Evolutionary conservation across 805 yeast genomes (phyloP).

Genomic region (Candida pseudoglaebosa): DNA sequence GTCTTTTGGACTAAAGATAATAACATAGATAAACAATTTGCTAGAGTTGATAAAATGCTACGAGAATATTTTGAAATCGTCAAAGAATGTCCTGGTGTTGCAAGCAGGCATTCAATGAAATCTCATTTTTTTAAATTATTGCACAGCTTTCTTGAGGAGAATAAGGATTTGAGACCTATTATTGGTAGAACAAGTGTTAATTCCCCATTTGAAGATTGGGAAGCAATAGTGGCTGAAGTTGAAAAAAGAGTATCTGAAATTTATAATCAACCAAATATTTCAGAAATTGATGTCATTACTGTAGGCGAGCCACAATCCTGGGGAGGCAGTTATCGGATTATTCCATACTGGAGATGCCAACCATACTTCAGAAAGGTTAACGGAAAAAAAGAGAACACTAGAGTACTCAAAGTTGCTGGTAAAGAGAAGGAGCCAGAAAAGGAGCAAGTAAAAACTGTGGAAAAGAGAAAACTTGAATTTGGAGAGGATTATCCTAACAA

Average conservation of each 20-base stretch:
- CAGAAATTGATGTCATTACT: slow-evolving; percentile 50
- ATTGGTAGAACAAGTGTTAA: slow-evolving; percentile 54
- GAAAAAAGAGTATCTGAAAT: slow-evolving; percentile 63
- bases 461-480: slow-evolving; percentile 1
- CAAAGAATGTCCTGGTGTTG: slow-evolving; percentile 54
- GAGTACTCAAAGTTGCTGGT: slow-evolving; percentile 38
- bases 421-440: slow-evolving; percentile 1
- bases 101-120: slow-evolving; percentile 81
- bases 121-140: slow-evolving; percentile 87
- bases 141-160: slow-evolving; percentile 72
- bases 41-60: slow-evolving; percentile 77
- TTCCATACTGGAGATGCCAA: slow-evolving; percentile 96
- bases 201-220: slow-evolving; percentile 39
- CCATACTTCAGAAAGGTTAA: slow-evolving; percentile 90
- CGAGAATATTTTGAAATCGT: slow-evolving; percentile 89
- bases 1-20: slow-evolving; percentile 59
- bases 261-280: slow-evolving; percentile 48
- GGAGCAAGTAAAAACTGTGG: not conserved
- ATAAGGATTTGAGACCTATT: slow-evolving; percentile 72
- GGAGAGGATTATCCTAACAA: not conserved
- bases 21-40: slow-evolving; percentile 63
- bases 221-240: slow-evolving; percentile 54
- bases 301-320: slow-evolving; percentile 56
- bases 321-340: slow-evolving; percentile 77
- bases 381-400: slow-evolving; percentile 52